Conservation (phyloP, 768 basidiomycete species). For the Psilocybe azurescens region DNA sequence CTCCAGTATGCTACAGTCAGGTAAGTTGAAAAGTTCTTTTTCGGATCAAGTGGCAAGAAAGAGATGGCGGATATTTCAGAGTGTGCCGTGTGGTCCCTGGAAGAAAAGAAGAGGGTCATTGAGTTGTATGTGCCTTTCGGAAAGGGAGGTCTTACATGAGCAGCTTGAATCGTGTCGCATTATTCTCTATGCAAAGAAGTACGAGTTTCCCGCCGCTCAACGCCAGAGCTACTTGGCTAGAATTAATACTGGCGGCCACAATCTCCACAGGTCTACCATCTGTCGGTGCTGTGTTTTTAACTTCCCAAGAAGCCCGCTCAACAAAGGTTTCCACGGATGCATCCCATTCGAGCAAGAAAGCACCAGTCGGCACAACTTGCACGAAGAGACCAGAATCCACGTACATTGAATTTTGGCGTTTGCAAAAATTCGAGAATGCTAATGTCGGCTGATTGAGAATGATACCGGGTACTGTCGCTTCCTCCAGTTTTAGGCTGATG, state of each 20-base stretch:
- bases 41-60: conserved; percentile 57
- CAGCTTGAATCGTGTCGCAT: conserved; percentile 26
- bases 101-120: background rate
- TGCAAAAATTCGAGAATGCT: conserved; percentile 61
- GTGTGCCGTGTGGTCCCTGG: conserved; percentile 15
- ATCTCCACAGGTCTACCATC: conserved; percentile 44
- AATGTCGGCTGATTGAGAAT: conserved; percentile 59
- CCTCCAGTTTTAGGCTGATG: conserved; percentile 46
- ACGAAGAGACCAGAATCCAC: conserved; percentile 60
- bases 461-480: conserved; percentile 45
- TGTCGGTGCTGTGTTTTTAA: conserved; percentile 4
- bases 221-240: conserved; percentile 70
- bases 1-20: conserved; percentile 82
- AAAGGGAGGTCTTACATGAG: conserved; percentile 21
- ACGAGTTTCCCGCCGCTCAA: conserved; percentile 57
- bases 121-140: background rate
- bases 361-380: conserved; percentile 71
- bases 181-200: conserved; percentile 52
- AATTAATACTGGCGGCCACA: conserved; percentile 72
- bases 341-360: conserved; percentile 64
- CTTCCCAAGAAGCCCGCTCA: conserved; percentile 45
- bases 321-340: conserved; percentile 43
- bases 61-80: conserved; percentile 76
- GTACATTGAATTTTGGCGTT: conserved; percentile 40
- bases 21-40: conserved; percentile 48